Conservation (phyloP, 2,329 filamentous ascomycete genomes). For the Pseudogymnoascus pannorum region DNA sequence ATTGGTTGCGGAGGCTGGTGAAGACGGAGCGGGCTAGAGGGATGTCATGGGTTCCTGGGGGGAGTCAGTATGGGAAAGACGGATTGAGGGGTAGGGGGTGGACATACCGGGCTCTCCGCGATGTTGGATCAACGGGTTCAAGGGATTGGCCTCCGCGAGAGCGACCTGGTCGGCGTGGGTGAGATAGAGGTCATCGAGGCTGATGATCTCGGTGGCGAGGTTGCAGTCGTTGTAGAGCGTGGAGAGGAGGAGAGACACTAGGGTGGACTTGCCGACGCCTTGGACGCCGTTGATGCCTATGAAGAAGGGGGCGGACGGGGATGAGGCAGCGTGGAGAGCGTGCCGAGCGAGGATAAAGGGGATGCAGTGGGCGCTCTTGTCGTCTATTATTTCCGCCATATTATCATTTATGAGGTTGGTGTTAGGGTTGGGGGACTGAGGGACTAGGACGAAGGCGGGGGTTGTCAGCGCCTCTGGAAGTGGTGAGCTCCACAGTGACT, state of each 20-base stretch:
- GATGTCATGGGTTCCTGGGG: constrained; percentile 53
- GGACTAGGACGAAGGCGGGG: not conserved
- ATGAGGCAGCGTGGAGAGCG: constrained; percentile 37
- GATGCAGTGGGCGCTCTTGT: constrained; percentile 71
- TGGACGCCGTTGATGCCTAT: constrained; percentile 88
- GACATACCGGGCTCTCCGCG: constrained; percentile 53
- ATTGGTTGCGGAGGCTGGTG: constrained; percentile 39
- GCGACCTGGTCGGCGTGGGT: constrained; percentile 47
- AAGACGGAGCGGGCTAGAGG: constrained; percentile 48
- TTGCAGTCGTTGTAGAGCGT: constrained; percentile 45
- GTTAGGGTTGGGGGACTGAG: not conserved
- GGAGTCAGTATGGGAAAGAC: not conserved
- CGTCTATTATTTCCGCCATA: constrained; percentile 57
- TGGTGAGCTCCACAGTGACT: not conserved
- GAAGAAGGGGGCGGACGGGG: constrained; percentile 56
- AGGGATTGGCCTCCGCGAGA: constrained; percentile 44
- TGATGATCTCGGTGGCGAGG: constrained; percentile 50
- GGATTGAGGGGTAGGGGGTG: not conserved
- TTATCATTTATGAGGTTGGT: not conserved
- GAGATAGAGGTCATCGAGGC: constrained; percentile 65
- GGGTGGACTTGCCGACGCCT: constrained; percentile 85
- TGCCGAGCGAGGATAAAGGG: constrained; percentile 65
- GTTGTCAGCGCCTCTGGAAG: not conserved
- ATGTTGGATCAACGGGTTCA: constrained; percentile 57
- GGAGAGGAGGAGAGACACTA: constrained; percentile 59